Base-by-base conservation (phyloP, 2,329 filamentous ascomycete genomes). In the Fusarium tricinctum region DNA sequence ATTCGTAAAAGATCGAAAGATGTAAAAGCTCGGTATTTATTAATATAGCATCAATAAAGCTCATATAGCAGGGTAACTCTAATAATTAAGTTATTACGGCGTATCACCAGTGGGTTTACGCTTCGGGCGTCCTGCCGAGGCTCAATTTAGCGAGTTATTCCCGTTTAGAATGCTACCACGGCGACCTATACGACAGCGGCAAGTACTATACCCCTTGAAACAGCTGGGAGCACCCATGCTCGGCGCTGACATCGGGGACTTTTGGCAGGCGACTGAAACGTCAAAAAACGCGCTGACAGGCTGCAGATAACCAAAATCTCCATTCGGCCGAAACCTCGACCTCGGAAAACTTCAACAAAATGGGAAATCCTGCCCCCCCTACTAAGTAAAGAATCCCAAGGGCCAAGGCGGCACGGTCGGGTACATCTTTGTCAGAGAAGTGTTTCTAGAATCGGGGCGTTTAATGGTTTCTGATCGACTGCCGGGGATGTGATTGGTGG, bases 371-470 rank as follows among this genome's bases (percentile, higher is more conserved):
- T 33, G 20, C 28, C 40, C 17, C 4, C 28, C 28, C 28, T 30
- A 10, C 28, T 30, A 30, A 26, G 26, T 8, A 26, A 30, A 30
- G 28, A 30, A 12, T 30, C 12, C 28, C 6, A 14, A 33, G 4
- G 13, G 30, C 30, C 30, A 15, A 33, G 30, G 14, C 30, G 13
- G 30, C 30, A 15, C n/a, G 23, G 28, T 53, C 42, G 40, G 40
- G 22, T 17, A 35, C 46, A 53, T 33, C 50, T 53, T 53, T 53
- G 50, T 53, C 4, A 53, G 40, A 53, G 50, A 47, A 33, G 40
- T 30, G 50, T 53, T 53, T 53, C 49, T 30, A 52, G 49, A 52
- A 45, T 52, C 10, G 28, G 28, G 28, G 49, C 49, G 49, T 52
- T 52, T 52, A 52, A 39, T 26, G 39, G 35, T 35, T 48, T 49